phyloP scores from a whole-genome alignment of 1,139 yeast species.

The Scheffersomyces stambukii region DNA sequence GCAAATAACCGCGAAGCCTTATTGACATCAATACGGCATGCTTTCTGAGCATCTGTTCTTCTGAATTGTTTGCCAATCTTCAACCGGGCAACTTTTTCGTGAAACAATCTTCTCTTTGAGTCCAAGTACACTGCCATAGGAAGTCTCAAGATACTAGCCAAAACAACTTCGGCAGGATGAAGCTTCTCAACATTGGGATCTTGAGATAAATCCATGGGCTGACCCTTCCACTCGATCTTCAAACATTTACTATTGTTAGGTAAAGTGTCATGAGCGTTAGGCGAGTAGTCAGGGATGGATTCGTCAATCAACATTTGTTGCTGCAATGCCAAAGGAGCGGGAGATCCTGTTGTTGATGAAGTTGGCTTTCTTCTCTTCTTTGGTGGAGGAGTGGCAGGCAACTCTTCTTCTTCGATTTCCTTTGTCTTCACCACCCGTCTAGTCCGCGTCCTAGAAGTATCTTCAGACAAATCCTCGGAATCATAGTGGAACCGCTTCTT shows the following conservation, averaged over 20 bases:
- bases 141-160: conserved; percentile 84
- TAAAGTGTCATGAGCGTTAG: conserved; percentile 51
- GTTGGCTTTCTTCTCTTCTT: conserved; percentile 27
- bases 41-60: conserved; percentile 96
- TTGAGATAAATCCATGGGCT: conserved; percentile 80
- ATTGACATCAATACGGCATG: conserved; percentile 94
- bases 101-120: conserved; percentile 84
- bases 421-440: conserved; percentile 38
- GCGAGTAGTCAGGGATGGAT: conserved; percentile 70
- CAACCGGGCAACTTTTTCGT: conserved; percentile 79
- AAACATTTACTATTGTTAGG: conserved; percentile 66
- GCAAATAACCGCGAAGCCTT: conserved; percentile 91
- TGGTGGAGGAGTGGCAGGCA: conserved; percentile 18
- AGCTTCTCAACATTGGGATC: conserved; percentile 72
- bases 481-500: conserved; percentile 23
- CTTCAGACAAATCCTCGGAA: conserved; percentile 21
- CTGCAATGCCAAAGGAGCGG: conserved; percentile 34
- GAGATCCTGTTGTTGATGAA: conserved; percentile 3
- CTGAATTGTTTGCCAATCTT: conserved; percentile 79
- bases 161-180: conserved; percentile 87
- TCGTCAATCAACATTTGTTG: conserved; percentile 53
- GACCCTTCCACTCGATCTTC: conserved; percentile 96
- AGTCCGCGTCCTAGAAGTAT: conserved; percentile 49
- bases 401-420: conserved; percentile 7
- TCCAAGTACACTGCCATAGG: conserved; percentile 88